phyloP scores from a whole-genome alignment of 148 eudicot species.

The Dysphania ambrosioides region DNA sequence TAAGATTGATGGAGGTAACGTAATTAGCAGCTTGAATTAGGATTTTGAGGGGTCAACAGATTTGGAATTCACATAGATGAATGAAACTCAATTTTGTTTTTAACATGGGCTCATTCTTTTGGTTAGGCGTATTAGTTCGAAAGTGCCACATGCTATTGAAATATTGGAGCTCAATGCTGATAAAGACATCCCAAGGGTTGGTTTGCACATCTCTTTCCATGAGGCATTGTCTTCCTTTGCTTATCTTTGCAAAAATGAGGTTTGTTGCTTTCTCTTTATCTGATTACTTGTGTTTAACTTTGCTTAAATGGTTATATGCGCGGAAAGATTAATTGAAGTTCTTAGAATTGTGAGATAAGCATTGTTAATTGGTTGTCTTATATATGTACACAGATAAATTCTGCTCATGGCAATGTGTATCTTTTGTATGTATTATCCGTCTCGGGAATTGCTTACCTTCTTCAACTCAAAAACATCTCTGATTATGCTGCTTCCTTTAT shows the following conservation, averaged over 20 bases:
- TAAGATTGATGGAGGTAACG: background rate
- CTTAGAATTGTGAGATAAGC: background rate
- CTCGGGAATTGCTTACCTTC: conserved; percentile 65
- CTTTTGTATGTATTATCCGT: conserved; percentile 66
- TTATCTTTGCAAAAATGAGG: conserved; percentile 70
- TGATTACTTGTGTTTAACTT: background rate
- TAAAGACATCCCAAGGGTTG: conserved; percentile 54
- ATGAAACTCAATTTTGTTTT: background rate
- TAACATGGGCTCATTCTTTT: conserved; percentile 14
- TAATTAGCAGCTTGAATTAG: background rate
- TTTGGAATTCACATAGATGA: background rate
- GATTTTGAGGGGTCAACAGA: no score
- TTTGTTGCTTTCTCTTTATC: conserved; percentile 13
- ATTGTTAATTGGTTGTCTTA: conserved; percentile 14
- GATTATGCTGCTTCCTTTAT: conserved; percentile 51
- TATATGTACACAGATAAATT: conserved; percentile 39
- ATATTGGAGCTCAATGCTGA: conserved; percentile 55
- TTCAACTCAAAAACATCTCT: conserved; percentile 47
- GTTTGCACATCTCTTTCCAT: conserved; percentile 64
- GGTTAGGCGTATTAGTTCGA: conserved; percentile 70
- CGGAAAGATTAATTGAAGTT: background rate
- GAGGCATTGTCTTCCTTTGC: conserved; percentile 72
- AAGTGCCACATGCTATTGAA: conserved; percentile 53
- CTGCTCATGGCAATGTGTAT: conserved; percentile 47
- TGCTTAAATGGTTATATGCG: background rate